Base-by-base conservation (phyloP, 1,139 yeast genomes). In the Wickerhamiella pararugosa region DNA sequence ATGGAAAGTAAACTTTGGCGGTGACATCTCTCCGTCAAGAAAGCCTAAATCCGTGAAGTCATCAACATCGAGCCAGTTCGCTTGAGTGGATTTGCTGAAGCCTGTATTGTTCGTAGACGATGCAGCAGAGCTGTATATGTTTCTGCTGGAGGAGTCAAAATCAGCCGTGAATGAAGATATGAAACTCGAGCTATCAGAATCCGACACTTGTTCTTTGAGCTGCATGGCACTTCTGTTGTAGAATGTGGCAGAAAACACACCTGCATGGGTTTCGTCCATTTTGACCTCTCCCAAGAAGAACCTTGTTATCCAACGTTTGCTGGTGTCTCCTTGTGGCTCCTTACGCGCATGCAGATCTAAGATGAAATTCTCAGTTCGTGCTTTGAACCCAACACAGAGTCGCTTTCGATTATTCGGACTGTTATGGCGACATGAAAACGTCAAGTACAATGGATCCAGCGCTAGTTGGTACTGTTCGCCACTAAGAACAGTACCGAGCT, bases 261-360 rank as follows among this genome's bases (percentile, higher is more conserved):
- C 66, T 26, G 87, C 62, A 57, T 87, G 96, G 5, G 86, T 76
- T 28, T 70, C 70, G 31, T 70, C 68, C 45, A 81, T 71, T 51
- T 79, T 83, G 33, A 84, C 68, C 53, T 83, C 90, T 5, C 90
- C 95, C 45, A 73, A 68, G 50, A 78, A 74, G 71, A 87, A 74
- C 52, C 76, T 76, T 66, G 86, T 70, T 45, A 73, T 71, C 49
- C 76, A 71, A 28, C 76, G 69, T 43, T 76, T 71, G 41, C 77
- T 66, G 29, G 70, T 67, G 21, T 15, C 21, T 2, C 71, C 67
- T 4, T 73, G 66, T 25, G 77, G 68, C 54, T 83, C 90, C 51
- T 82, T 79, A 39, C 94, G 67, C 54, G 80, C 96, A 56, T 90
- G 97, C 31, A 87, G 59, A 55, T 87, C 97, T 63, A 90, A 66